phyloP scores from a whole-genome alignment of 306 rosid species.

The Nissolia schottii region DNA sequence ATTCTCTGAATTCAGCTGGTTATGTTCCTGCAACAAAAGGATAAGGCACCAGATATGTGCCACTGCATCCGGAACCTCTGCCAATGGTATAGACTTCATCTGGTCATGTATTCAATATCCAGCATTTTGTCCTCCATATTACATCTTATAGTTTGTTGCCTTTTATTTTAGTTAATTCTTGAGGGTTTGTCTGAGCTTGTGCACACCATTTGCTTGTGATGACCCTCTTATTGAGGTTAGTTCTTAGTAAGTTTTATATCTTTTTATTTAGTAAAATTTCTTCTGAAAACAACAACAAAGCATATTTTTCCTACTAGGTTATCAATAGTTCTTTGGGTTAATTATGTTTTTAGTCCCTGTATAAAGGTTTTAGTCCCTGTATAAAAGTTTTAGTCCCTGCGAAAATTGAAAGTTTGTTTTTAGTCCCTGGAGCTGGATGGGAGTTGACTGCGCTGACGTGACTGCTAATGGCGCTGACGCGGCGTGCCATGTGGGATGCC shows the following conservation, averaged over 20 bases:
- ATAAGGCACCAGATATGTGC: background rate
- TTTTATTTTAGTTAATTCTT: background rate
- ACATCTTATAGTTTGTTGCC: background rate
- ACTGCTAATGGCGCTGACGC: too few relatives aligned
- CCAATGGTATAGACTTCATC: background rate
- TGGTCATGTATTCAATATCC: background rate
- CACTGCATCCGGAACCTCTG: background rate
- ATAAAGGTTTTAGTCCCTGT: too few relatives aligned
- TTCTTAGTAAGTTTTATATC: background rate
- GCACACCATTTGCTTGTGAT: background rate
- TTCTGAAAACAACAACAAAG: background rate
- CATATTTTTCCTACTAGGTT: background rate
- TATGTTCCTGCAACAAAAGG: constrained; percentile 1
- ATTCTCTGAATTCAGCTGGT: background rate
- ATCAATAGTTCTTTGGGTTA: background rate
- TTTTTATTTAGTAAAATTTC: background rate
- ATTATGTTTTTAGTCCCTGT: too few relatives aligned
- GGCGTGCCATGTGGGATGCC: too few relatives aligned
- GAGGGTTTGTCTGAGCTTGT: background rate
- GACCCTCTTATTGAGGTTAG: background rate
- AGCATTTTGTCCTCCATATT: background rate
- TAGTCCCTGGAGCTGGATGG: too few relatives aligned
- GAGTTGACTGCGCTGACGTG: too few relatives aligned
- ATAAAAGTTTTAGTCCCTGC: too few relatives aligned
- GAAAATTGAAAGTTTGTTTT: too few relatives aligned